phyloP scores from a whole-genome alignment of 441 rosid genomes.

The Theobroma grandiflorum region DNA sequence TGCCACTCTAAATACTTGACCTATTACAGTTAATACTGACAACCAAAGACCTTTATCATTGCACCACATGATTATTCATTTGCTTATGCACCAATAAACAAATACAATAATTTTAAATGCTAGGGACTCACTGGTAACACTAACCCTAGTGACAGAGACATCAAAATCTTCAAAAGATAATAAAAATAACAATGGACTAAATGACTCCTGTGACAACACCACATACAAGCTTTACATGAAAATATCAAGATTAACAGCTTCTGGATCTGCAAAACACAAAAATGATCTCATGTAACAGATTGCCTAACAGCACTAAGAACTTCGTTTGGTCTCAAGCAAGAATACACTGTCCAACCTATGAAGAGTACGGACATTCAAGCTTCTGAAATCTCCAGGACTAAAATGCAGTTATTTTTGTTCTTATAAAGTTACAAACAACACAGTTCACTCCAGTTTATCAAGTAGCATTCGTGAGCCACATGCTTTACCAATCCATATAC shows the following conservation, averaged over 20 bases:
- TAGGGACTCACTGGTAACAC: not conserved
- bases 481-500: slow-evolving; percentile 13
- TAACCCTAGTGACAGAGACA: not conserved
- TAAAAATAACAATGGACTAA: not conserved
- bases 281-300: not conserved
- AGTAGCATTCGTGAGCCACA: not conserved
- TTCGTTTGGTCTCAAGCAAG: slow-evolving; percentile 2
- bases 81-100: not conserved
- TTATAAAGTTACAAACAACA: not conserved
- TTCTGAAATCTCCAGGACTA: not conserved
- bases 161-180: not conserved
- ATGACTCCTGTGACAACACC: not conserved
- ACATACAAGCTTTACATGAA: not conserved
- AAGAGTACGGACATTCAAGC: not conserved
- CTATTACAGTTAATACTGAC: not conserved
- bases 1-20: not conserved
- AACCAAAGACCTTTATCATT: not conserved
- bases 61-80: not conserved
- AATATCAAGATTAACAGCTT: not conserved
- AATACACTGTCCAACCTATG: not conserved
- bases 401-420: not conserved
- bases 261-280: not conserved
- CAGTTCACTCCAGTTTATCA: not conserved
- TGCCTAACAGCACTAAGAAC: not conserved
- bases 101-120: not conserved